Base-by-base conservation (phyloP, 2,329 filamentous ascomycete species). In the Lasiodiplodia gonubiensis region DNA sequence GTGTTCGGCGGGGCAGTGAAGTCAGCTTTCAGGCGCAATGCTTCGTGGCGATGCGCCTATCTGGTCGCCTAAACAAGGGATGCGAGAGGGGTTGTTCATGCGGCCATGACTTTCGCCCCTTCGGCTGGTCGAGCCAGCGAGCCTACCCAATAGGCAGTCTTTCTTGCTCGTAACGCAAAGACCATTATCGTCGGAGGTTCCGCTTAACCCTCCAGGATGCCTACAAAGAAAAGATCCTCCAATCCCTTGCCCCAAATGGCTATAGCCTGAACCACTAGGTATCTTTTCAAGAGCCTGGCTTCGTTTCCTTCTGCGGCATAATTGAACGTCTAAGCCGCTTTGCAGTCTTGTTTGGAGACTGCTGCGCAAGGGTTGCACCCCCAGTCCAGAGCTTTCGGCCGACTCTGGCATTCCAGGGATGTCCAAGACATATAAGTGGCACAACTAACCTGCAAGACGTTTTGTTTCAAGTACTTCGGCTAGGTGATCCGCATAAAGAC, bases 381-480 rank as follows among this genome's bases (percentile, higher is more conserved):
- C 42, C 42, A 37, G 12, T 25, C 42, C 14, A 51, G n/a, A 3
- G 25, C 33, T n/a, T 5, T n/a, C 25, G 6, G 30, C 30, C 11
- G 57, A 7, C 6, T 11, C 55, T 21, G 18, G 39, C 2, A n/a
- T 37, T 18, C 12, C 42, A 16, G n/a, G 8, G 5, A 8, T 35
- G 6, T 21, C 42, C 59, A 63, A 63, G 49, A 63, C 59, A 25
- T 37, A 39, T 33, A 37, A n/a, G 42, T 23, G 57, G 46, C 30
- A 48, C 59, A 35, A 35, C 42, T 12, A 33, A n/a, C 21, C 35
- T 63, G 59, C 59, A 33, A 23, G 46, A n/a, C 46, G 59, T 63
- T 63, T 51, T 63, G 59, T 63, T 63, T 51, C 14, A 30, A n/a
- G 48, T 61, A 39, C 57, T 33, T 61, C 57, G 57, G 57, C 39